Base-by-base conservation (phyloP, 176 grass and related monocot species). In the Cymbopogon citratus region DNA sequence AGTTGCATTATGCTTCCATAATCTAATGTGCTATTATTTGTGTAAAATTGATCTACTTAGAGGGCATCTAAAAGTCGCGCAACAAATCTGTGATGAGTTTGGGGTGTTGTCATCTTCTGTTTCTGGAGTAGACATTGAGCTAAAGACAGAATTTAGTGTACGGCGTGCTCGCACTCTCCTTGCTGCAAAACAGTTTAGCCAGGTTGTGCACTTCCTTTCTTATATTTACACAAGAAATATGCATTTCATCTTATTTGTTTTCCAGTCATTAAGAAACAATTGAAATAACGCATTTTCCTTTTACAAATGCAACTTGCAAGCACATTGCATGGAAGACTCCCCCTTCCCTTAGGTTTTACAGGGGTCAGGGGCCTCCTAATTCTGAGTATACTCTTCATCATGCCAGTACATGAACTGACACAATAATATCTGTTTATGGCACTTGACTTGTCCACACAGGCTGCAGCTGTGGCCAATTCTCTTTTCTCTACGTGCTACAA, bases 401-500 rank as follows among this genome's bases (percentile, higher is more conserved):
- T 40, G 12, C 31, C 70, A 31, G 29, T 16, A 45, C 41, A 64
- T 70, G 12, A 62, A 38, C 44, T 84, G 45, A 51, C 39, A 60
- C 36, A 59, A 16, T 44, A 65, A 28, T 3, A n/a, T 77, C 0
- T 52, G 48, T 73, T 45, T 76, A 10, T 54, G 26, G 76, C 79
- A 69, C 62, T 68, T 46, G 43, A 6, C 15, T 60, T 73, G 28
- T 87, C 66, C 78, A 66, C 73, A 61, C 84, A 99, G 96, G 92
- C 92, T 18, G 92, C 93, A 93, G 56, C 74, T 74, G 88, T 99
- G 80, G 92, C 92, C 14, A 91, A 87, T 84, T 85, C 85, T 80
- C 92, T 99, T 79, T 98, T 95, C 86, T 88, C 79, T 90, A 93
- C 80, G 49, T 95, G 96, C 89, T 93, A 95, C 85, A 95, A 93